Conservation (phyloP, 768 basidiomycete genomes). For the Mycena leptocephala region DNA sequence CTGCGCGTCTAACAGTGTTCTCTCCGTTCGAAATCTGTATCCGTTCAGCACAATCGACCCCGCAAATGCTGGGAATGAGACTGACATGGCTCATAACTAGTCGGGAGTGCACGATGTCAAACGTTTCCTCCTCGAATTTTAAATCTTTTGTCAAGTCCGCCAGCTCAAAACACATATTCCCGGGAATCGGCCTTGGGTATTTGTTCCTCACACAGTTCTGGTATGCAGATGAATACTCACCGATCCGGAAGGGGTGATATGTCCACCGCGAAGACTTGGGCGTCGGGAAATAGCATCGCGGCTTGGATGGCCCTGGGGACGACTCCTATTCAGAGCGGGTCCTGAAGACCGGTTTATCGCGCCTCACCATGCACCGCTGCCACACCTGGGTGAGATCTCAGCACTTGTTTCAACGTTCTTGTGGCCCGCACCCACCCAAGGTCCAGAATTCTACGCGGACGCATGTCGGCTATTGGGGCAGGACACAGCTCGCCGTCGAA, state of each 20-base stretch:
- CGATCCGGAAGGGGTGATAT: not conserved
- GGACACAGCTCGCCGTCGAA: not conserved
- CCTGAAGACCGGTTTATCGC: not conserved
- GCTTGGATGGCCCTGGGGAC: conserved; percentile 2
- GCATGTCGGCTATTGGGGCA: not conserved
- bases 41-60: not conserved
- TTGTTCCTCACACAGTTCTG: not conserved
- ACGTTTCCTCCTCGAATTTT: not conserved
- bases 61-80: not conserved
- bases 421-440: not conserved
- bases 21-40: not conserved
- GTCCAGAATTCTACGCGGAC: not conserved
- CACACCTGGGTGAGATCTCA: not conserved
- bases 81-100: not conserved
- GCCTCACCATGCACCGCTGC: not conserved
- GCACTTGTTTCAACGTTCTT: not conserved
- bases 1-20: not conserved
- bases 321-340: not conserved
- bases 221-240: not conserved
- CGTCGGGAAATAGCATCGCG: not conserved
- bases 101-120: conserved; percentile 11
- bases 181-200: not conserved
- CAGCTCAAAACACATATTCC: not conserved
- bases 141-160: not conserved
- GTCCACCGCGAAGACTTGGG: not conserved